Evolutionary conservation across 768 basidiomycete species (phyloP).

Genomic region (Saitozyma sp.): DNA sequence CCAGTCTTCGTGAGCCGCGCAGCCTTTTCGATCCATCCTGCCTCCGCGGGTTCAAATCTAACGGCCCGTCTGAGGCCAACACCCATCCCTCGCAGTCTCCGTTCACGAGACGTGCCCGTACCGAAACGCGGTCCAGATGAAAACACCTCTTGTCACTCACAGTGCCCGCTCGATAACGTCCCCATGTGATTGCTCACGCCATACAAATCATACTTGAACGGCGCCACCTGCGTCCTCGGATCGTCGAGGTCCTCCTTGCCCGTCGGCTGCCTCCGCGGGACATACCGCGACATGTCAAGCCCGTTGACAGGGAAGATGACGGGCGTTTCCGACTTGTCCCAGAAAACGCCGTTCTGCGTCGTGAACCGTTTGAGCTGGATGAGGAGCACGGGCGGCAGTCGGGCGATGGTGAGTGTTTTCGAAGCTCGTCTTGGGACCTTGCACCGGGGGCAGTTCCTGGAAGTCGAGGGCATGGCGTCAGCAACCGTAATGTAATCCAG

Average conservation of each 20-base stretch:
- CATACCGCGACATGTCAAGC: constrained; percentile 71
- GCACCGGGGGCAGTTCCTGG: constrained; percentile 84
- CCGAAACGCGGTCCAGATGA: too few species aligned
- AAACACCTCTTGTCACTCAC: constrained; percentile 58
- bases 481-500: too few species aligned
- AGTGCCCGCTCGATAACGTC: constrained; percentile 90
- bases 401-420: constrained; percentile 83
- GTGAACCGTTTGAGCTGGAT: constrained; percentile 47
- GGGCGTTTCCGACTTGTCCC: constrained; percentile 92
- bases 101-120: too few species aligned
- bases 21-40: too few species aligned
- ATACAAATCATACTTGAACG: constrained; percentile 90
- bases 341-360: constrained; percentile 59
- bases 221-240: constrained; percentile 77
- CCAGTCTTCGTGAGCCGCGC: background rate
- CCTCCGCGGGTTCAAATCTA: too few species aligned
- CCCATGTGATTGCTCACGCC: constrained; percentile 96
- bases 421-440: constrained; percentile 81
- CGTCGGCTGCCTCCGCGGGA: constrained; percentile 76
- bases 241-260: constrained; percentile 63
- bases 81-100: too few species aligned
- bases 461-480: background rate
- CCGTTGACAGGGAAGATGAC: constrained; percentile 78
- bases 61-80: too few species aligned
- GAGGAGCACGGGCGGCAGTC: constrained; percentile 81